These are phyloP conservation scores for Kwoniella shandongensis DNA, from an alignment of 768 basidiomycete genomes.

Conservation along the genomic window DNA sequence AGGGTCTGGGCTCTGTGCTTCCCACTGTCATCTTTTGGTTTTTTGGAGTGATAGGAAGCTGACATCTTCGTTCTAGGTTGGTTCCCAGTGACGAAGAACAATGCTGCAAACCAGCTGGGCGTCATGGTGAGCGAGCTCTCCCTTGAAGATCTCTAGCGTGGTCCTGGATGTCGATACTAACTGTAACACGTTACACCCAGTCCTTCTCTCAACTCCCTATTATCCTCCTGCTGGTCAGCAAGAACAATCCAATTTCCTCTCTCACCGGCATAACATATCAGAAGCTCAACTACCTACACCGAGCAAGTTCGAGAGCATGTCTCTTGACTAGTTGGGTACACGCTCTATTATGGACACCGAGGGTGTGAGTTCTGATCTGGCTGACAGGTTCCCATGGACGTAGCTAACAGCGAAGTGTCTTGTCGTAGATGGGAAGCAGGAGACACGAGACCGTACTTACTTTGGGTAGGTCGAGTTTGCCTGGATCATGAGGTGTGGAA, in stretches of 20 bases:
- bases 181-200: conserved; percentile 19
- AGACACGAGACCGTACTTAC: conserved; percentile 21
- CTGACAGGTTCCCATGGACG: not conserved
- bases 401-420: too few relatives aligned
- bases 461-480: conserved; percentile 24
- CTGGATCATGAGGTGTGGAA: not conserved
- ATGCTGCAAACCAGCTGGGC: conserved; percentile 12
- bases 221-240: conserved; percentile 62
- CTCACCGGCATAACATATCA: conserved; percentile 63
- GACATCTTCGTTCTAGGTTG: conserved; percentile 3
- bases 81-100: conserved; percentile 4
- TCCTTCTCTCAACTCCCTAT: conserved; percentile 59
- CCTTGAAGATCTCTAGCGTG: not conserved
- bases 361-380: conserved; percentile 17
- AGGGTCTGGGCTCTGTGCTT: not conserved
- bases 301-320: conserved; percentile 43
- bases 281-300: conserved; percentile 56
- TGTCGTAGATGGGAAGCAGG: not conserved
- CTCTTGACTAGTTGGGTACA: conserved; percentile 45
- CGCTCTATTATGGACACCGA: conserved; percentile 26
- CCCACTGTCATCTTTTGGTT: not conserved
- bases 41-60: too few relatives aligned
- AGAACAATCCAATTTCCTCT: conserved; percentile 64
- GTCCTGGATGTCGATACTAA: too few relatives aligned
- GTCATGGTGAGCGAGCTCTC: conserved; percentile 7